Conservation (phyloP, 2,329 filamentous ascomycete genomes). For the Aureobasidium sp. region DNA sequence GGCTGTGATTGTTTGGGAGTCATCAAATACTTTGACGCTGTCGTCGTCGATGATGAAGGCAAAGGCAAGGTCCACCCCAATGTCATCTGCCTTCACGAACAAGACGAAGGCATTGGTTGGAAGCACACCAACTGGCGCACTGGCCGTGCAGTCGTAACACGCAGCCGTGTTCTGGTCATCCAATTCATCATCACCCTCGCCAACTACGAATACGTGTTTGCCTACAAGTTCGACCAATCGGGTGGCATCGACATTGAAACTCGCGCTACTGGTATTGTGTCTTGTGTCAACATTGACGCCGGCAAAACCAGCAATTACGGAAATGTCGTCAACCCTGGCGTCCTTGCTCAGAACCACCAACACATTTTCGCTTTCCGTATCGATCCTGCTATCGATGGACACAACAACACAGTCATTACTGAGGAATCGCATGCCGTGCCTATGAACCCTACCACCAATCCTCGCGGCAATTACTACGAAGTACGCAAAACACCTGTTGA, state of each 20-base stretch:
- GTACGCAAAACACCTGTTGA: conserved; percentile 34
- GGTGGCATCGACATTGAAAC: conserved; percentile 56
- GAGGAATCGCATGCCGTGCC: conserved; percentile 48
- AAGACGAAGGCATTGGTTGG: conserved; percentile 62
- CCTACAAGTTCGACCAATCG: conserved; percentile 57
- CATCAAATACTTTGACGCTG: conserved; percentile 49
- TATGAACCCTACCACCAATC: conserved; percentile 49
- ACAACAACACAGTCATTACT: conserved; percentile 45
- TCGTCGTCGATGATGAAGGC: conserved; percentile 48
- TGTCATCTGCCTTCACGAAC: conserved; percentile 61
- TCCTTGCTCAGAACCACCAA: conserved; percentile 63
- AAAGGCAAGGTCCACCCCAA: conserved; percentile 48
- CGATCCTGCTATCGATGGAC: conserved; percentile 55
- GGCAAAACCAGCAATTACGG: conserved; percentile 39
- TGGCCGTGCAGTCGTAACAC: conserved; percentile 52
- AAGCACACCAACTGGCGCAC: conserved; percentile 66
- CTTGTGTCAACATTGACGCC: conserved; percentile 52
- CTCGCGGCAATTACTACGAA: conserved; percentile 55
- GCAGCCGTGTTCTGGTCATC: conserved; percentile 56
- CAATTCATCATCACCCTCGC: conserved; percentile 62
- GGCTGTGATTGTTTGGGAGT: conserved; percentile 61
- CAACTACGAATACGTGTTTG: conserved; percentile 65
- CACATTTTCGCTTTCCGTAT: conserved; percentile 61
- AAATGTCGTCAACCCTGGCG: conserved; percentile 57
- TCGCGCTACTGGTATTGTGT: conserved; percentile 60